phyloP scores from a whole-genome alignment of 345 rosid species.

The Sisymbrium altissimum region DNA sequence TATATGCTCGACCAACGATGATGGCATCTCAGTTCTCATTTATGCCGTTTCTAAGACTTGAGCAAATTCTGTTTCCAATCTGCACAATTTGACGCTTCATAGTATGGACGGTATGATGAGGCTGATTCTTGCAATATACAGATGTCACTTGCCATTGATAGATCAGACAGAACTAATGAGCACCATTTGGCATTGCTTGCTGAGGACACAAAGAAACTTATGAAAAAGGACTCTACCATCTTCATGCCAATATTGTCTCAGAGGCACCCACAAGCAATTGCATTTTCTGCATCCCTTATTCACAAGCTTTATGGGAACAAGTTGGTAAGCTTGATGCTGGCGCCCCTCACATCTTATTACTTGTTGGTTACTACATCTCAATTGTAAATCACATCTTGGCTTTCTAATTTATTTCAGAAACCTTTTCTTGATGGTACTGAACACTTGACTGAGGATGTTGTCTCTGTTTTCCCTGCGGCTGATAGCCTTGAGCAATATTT shows the following conservation, averaged over 20 bases:
- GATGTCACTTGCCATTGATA: conserved; percentile 64
- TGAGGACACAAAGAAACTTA: conserved; percentile 73
- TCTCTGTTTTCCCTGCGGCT: conserved; percentile 86
- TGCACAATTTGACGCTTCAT: conserved; percentile 1
- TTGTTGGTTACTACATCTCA: conserved; percentile 14
- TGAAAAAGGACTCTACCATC: conserved; percentile 62
- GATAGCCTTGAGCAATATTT: conserved; percentile 87
- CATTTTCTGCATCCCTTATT: conserved; percentile 74
- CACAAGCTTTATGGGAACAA: conserved; percentile 87
- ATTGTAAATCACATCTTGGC: conserved; percentile 17
- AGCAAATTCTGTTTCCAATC: not conserved
- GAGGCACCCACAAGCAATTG: conserved; percentile 80
- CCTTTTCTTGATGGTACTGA: conserved; percentile 87
- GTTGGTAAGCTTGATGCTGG: conserved; percentile 57
- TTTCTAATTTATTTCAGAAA: conserved; percentile 57
- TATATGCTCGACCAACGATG: conserved; percentile 1
- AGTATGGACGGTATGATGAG: conserved; percentile 1
- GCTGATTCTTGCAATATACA: conserved; percentile 39
- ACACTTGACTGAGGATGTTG: conserved; percentile 88
- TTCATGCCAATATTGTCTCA: conserved; percentile 75
- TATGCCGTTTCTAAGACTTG: not conserved
- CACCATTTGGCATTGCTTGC: conserved; percentile 89
- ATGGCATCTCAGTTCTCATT: not conserved
- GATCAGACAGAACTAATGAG: conserved; percentile 56
- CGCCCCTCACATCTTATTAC: conserved; percentile 18